Evolutionary conservation across 345 rosid genomes (phyloP).

Genomic region (Eucalyptus pauciflora): DNA sequence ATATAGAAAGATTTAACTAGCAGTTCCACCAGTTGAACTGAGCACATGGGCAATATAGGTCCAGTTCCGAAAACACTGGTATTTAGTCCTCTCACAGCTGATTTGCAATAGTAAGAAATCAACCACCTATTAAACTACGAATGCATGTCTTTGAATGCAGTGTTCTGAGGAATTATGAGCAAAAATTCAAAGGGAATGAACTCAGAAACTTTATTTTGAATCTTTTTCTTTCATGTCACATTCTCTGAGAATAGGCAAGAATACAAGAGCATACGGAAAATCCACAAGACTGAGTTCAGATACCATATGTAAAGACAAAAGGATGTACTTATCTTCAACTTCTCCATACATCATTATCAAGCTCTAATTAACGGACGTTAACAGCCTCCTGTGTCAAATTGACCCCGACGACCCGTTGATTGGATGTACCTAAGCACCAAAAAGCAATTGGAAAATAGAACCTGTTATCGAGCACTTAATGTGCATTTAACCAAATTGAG

Average conservation of each 20-base stretch:
- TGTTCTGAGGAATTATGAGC: neutral
- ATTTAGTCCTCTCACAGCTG: neutral
- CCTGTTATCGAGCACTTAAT: neutral
- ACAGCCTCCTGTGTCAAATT: neutral
- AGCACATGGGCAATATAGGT: neutral
- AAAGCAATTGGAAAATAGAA: neutral
- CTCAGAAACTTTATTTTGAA: neutral
- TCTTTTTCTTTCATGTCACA: neutral
- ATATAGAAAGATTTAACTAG: neutral
- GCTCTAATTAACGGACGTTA: neutral
- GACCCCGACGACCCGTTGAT: neutral
- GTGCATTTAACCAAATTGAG: neutral
- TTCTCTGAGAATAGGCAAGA: neutral
- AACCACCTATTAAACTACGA: neutral
- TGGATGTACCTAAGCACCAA: neutral
- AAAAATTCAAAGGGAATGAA: neutral
- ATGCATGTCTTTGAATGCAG: neutral
- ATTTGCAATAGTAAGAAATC: neutral
- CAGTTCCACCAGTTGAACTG: neutral
- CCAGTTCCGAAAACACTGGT: neutral
- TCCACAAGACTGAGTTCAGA: neutral
- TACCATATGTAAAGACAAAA: neutral
- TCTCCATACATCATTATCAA: neutral
- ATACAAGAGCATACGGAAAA: neutral
- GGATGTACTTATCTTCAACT: neutral